Percentiles rank a stretch among this genome's conserved stretches.
Evolutionary conservation across 2,329 filamentous ascomycete genomes (phyloP).

Genomic region (Claviceps purpurea): DNA sequence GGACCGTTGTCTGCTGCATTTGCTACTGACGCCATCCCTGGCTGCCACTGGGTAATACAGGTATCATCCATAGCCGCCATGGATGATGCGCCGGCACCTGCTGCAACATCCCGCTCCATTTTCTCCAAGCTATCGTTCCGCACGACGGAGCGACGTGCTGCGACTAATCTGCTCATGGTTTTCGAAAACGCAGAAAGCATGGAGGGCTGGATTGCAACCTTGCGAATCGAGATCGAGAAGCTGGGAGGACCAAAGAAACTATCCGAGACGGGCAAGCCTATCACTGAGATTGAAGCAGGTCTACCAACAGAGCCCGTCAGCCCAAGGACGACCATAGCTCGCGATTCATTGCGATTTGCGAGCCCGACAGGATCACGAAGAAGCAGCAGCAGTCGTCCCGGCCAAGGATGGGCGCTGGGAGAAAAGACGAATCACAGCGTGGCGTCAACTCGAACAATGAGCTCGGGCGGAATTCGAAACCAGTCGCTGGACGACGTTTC

Average conservation of each 20-base stretch:
- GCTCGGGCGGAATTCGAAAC: constrained; percentile 20
- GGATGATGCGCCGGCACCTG: constrained; percentile 34
- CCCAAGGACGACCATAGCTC: constrained; percentile 33
- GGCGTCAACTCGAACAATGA: constrained; percentile 7
- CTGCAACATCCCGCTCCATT: constrained; percentile 43
- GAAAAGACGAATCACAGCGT: constrained; percentile 4
- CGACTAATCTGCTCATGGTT: constrained; percentile 56
- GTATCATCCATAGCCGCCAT: constrained; percentile 53
- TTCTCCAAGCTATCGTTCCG: constrained; percentile 52
- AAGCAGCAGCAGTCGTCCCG: not conserved
- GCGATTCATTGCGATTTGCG: constrained; percentile 31
- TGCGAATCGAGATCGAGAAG: constrained; percentile 57
- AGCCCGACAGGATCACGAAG: constrained; percentile 7
- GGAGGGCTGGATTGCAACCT: constrained; percentile 58
- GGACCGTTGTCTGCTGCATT: constrained; percentile 67
- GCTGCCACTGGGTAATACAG: constrained; percentile 68
- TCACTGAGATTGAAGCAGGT: constrained; percentile 23
- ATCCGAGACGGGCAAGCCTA: constrained; percentile 44
- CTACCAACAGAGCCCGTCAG: constrained; percentile 26
- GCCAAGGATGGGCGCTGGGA: not conserved
- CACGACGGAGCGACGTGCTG: constrained; percentile 36
- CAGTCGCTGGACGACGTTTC: constrained; percentile 41
- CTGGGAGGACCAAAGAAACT: constrained; percentile 53
- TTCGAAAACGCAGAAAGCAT: constrained; percentile 61
- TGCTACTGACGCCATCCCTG: constrained; percentile 66